Conservation (phyloP, 805 yeast species). For the Candida golubevii region DNA sequence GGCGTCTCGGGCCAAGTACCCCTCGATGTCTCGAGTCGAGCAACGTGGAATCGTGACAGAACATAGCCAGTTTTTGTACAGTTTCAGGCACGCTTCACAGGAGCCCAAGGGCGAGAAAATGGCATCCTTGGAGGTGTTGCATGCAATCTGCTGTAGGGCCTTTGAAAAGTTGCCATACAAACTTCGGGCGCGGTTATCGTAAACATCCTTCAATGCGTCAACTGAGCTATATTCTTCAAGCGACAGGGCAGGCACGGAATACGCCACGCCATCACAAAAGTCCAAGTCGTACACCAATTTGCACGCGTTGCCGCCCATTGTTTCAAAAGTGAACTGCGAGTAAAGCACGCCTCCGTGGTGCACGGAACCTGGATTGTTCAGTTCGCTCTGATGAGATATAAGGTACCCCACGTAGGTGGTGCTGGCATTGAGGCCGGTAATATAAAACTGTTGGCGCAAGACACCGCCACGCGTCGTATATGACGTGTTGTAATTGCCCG, state of each 20-base stretch:
- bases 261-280: constrained; percentile 80
- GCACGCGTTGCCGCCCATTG: constrained; percentile 56
- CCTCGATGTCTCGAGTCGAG: constrained; percentile 44
- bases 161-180: constrained; percentile 64
- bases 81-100: constrained; percentile 65
- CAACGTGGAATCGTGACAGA: constrained; percentile 87
- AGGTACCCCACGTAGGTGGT: constrained; percentile 64
- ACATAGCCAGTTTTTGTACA: constrained; percentile 88
- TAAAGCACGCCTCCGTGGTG: constrained; percentile 62
- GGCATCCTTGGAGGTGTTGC: constrained; percentile 64
- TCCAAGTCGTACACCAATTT: constrained; percentile 67
- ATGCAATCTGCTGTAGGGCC: constrained; percentile 71
- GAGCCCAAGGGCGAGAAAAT: constrained; percentile 68
- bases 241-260: constrained; percentile 65
- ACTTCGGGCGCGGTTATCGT: constrained; percentile 58
- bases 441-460: constrained; percentile 56
- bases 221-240: constrained; percentile 6
- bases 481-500: constrained; percentile 24
- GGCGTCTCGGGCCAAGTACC: constrained; percentile 43
- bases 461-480: constrained; percentile 46
- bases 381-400: constrained; percentile 40
- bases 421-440: constrained; percentile 56
- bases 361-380: constrained; percentile 17
- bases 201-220: constrained; percentile 31
- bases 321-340: constrained; percentile 51